Evolutionary conservation across 441 rosid species (phyloP).

Genomic region (Euphorbia schlechtendalii): DNA sequence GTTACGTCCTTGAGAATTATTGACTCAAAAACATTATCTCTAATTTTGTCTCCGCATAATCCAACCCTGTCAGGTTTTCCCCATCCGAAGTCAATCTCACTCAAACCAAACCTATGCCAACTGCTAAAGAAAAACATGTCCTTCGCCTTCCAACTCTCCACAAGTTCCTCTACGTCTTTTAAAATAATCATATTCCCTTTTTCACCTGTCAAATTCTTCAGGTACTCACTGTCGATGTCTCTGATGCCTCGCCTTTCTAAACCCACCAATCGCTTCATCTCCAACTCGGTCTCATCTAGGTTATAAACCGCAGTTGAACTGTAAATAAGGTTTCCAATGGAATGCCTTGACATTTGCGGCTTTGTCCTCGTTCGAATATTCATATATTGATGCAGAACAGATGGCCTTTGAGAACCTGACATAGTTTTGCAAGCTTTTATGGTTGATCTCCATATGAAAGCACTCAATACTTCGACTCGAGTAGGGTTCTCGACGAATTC

Average conservation of each 20-base stretch:
- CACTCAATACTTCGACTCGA: conserved; percentile 2
- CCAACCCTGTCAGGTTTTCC: conserved; percentile 16
- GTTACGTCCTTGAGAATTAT: no score
- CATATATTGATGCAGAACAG: not conserved
- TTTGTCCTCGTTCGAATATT: conserved; percentile 5
- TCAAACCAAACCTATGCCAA: conserved; percentile 12
- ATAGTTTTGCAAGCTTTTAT: conserved; percentile 4
- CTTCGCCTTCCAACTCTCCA: not conserved
- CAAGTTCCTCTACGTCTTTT: not conserved
- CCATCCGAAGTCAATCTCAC: conserved; percentile 18
- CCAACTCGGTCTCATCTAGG: not conserved
- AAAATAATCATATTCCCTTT: not conserved
- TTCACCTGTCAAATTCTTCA: not conserved
- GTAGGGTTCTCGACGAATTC: conserved; percentile 6
- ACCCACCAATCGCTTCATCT: conserved; percentile 1
- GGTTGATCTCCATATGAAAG: conserved; percentile 14
- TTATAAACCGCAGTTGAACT: not conserved
- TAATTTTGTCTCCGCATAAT: not conserved
- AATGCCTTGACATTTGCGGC: conserved; percentile 6
- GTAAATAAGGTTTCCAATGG: conserved; percentile 14
- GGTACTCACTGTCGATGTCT: not conserved
- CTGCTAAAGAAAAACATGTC: conserved; percentile 1
- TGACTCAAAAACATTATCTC: no score
- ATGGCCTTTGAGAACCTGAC: not conserved
- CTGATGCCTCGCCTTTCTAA: not conserved